Base-by-base conservation (phyloP, 495 filamentous ascomycete genomes). In the Talaromyces adpressus region DNA sequence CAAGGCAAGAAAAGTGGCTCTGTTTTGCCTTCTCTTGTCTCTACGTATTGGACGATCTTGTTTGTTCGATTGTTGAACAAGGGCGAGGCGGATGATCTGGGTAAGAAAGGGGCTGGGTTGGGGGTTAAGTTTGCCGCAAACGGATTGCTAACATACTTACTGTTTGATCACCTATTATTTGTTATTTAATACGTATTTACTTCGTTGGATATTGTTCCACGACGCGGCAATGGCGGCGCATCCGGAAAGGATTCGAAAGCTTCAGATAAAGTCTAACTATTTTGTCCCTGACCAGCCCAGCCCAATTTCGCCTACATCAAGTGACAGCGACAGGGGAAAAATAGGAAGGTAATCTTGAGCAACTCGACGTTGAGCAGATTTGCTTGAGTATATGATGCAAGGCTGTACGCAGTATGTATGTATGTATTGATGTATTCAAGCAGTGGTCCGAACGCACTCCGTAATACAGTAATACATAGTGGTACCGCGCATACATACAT, bases 341-440 rank as follows among this genome's bases (percentile, higher is more conserved):
- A 22, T 53, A 53, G 49, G 52, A 56, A 56, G 52, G 22, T 29
- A 56, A 56, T 56, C 52, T 56, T 56, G 52, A n/a, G 27, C 23
- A 53, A 29, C 45, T 49, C 45, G 45, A 49, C 3, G 49, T 27
- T 56, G 56, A 36, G 27, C 29, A 23, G 30, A 27, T 7, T 7
- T 16, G 18, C 53, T 27, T 32, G 53, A 36, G 52, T 11, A 36
- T 32, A 36, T 36, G 56, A 36, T 58, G 56, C 56, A 58, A 58
- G 56, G 29, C 56, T 36, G 30, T 27, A 27, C 27, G 27, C 27
- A 27, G 27, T 27, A 27, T 27, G 27, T 27, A 27, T 27, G 25
- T 6, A 36, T 36, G 54, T 36, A 57, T 36, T 2, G n/a, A 58
- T 36, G 27, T 29, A 58, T 58, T 34, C 56, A 58, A 54, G 51